A percentile compares a stretch with the other conserved stretches of the same genome.
Evolutionary conservation across 352 stramenopile genomes (phyloP).

Genomic region (Phytophthora megakarya): DNA sequence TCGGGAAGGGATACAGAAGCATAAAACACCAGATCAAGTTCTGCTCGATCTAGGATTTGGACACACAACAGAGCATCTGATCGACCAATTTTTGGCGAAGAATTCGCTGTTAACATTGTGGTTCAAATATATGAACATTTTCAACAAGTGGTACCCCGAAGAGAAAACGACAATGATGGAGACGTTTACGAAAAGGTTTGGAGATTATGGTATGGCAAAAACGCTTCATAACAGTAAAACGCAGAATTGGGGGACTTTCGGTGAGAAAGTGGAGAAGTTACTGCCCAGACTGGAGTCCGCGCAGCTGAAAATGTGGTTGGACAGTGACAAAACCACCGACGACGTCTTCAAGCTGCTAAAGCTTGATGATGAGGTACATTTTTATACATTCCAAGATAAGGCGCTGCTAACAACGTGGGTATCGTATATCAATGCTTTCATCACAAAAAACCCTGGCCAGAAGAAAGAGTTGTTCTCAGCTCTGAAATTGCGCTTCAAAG

Average conservation of each 20-base stretch:
- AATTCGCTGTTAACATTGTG: not conserved
- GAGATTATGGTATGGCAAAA: not conserved
- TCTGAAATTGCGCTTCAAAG: not conserved
- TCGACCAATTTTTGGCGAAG: too few species aligned
- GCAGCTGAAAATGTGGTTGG: constrained; percentile 1
- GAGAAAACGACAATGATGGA: constrained; percentile 6
- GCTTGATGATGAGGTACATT: not conserved
- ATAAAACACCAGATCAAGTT: not conserved
- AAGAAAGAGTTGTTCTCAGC: not conserved
- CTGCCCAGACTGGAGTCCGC: not conserved
- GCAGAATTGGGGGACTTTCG: not conserved
- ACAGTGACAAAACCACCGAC: not conserved
- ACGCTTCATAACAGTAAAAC: not conserved
- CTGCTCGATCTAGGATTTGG: not conserved
- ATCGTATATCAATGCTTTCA: not conserved
- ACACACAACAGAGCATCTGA: not conserved
- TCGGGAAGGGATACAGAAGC: not conserved
- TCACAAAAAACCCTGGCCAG: not conserved
- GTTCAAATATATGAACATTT: constrained; percentile 1
- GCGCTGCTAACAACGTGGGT: not conserved
- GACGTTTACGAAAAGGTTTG: not conserved
- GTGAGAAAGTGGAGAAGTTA: too few species aligned
- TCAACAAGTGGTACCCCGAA: not conserved
- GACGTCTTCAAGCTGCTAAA: not conserved
- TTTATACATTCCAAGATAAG: not conserved